Evolutionary conservation across 2,329 filamentous ascomycete genomes (phyloP).

Genomic region (Neobulgaria alba): DNA sequence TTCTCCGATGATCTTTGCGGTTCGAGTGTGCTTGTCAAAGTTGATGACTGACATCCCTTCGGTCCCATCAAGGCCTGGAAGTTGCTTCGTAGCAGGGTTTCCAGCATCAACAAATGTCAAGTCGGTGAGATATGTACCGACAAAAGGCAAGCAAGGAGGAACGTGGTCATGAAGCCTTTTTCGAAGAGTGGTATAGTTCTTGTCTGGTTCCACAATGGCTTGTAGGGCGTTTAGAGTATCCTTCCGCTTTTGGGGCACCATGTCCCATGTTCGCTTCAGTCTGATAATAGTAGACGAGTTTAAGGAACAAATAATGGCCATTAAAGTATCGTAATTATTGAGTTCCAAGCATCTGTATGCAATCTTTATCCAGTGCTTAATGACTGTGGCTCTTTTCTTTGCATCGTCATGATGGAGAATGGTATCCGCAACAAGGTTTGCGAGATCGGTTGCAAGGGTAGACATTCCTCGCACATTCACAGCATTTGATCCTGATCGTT

Average conservation of each 20-base stretch:
- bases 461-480: constrained; percentile 94
- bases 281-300: constrained; percentile 88
- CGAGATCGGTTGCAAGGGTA: constrained; percentile 80
- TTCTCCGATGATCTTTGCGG: constrained; percentile 90
- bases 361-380: constrained; percentile 99
- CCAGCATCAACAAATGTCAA: constrained; percentile 93
- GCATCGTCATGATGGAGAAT: constrained; percentile 82
- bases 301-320: constrained; percentile 92
- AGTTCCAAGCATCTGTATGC: constrained; percentile 78
- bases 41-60: constrained; percentile 82
- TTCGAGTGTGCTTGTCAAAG: constrained; percentile 94
- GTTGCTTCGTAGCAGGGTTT: constrained; percentile 75
- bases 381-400: constrained; percentile 81
- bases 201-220: constrained; percentile 77
- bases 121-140: constrained; percentile 94
- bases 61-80: constrained; percentile 46
- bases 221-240: constrained; percentile 70
- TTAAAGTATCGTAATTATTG: constrained; percentile 91
- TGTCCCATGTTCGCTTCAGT: constrained; percentile 85
- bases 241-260: constrained; percentile 76
- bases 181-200: constrained; percentile 84
- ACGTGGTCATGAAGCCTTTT: constrained; percentile 76
- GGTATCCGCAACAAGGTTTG: constrained; percentile 86
- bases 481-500: constrained; percentile 69
- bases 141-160: constrained; percentile 86